These are phyloP conservation scores for Colletotrichum chlorophyti DNA, from an alignment of 2,329 filamentous ascomycete species.

Conservation along the genomic window DNA sequence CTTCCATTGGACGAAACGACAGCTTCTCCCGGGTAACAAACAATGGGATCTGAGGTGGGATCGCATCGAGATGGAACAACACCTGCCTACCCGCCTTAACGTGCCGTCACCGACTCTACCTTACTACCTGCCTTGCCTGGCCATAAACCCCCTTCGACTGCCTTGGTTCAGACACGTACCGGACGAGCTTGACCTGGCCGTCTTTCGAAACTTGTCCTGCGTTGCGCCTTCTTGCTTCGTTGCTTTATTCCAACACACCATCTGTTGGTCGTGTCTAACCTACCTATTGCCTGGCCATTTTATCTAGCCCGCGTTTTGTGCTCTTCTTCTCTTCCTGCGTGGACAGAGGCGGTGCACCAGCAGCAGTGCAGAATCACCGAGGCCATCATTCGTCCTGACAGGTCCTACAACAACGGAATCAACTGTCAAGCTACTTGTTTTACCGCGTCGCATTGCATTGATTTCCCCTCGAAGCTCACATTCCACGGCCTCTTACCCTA, in stretches of 20 bases:
- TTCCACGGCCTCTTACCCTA: slow-evolving; percentile 8
- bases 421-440: not conserved
- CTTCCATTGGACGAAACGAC: too few species aligned
- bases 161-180: too few species aligned
- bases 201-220: not conserved
- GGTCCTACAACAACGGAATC: too few species aligned
- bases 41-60: not conserved
- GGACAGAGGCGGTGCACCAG: not conserved
- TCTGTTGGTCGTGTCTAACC: too few species aligned
- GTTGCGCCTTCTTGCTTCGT: not conserved
- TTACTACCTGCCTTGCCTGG: too few species aligned
- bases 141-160: slow-evolving; percentile 35
- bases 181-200: too few species aligned
- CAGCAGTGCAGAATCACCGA: not conserved
- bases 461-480: not conserved
- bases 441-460: not conserved
- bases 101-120: not conserved
- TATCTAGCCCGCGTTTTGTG: too few species aligned
- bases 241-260: not conserved
- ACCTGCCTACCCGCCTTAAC: too few species aligned
- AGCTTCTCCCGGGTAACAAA: slow-evolving; percentile 15
- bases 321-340: too few species aligned
- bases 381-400: too few species aligned
- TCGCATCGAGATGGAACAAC: too few species aligned
- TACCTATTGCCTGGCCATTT: too few species aligned